Evolutionary conservation across 805 yeast genomes (phyloP).

Genomic region (Danielozyma ontarioensis): DNA sequence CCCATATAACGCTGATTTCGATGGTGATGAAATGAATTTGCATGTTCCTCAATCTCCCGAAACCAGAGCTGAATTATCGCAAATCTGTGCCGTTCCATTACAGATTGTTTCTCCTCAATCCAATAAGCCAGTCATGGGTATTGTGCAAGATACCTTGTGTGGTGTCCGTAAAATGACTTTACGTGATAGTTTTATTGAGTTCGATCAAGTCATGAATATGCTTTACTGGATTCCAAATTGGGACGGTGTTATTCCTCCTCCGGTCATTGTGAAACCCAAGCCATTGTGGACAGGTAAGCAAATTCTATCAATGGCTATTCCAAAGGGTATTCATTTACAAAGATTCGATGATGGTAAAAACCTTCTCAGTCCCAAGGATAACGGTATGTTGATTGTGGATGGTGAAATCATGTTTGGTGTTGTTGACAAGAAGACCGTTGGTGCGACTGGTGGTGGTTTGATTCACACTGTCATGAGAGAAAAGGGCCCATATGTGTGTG

Average conservation of each 20-base stretch:
- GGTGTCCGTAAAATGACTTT: slow-evolving; percentile 95
- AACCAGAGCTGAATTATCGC: slow-evolving; percentile 92
- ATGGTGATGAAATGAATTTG: slow-evolving; percentile 99
- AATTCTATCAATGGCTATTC: slow-evolving; percentile 85
- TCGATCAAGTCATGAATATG: slow-evolving; percentile 93
- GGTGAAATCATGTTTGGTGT: slow-evolving; percentile 98
- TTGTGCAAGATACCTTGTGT: slow-evolving; percentile 97
- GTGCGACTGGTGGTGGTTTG: slow-evolving; percentile 97
- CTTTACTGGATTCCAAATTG: slow-evolving; percentile 97
- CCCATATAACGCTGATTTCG: slow-evolving; percentile 99
- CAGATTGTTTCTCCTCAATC: slow-evolving; percentile 98
- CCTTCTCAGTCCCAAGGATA: slow-evolving; percentile 78
- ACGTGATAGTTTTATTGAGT: slow-evolving; percentile 83
- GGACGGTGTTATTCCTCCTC: slow-evolving; percentile 97
- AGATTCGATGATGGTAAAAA: slow-evolving; percentile 90
- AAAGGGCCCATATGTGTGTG: slow-evolving; percentile 89
- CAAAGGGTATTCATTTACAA: slow-evolving; percentile 91
- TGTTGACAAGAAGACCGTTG: slow-evolving; percentile 96
- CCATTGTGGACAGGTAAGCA: slow-evolving; percentile 99
- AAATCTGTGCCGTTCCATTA: slow-evolving; percentile 93
- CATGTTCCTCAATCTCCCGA: slow-evolving; percentile 99
- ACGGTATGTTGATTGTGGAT: slow-evolving; percentile 91
- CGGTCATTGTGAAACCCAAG: slow-evolving; percentile 89
- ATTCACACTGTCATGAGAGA: slow-evolving; percentile 97
- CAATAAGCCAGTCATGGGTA: slow-evolving; percentile 99